Conservation (phyloP, 495 filamentous ascomycete genomes). For the Aspergillus baeticus region DNA sequence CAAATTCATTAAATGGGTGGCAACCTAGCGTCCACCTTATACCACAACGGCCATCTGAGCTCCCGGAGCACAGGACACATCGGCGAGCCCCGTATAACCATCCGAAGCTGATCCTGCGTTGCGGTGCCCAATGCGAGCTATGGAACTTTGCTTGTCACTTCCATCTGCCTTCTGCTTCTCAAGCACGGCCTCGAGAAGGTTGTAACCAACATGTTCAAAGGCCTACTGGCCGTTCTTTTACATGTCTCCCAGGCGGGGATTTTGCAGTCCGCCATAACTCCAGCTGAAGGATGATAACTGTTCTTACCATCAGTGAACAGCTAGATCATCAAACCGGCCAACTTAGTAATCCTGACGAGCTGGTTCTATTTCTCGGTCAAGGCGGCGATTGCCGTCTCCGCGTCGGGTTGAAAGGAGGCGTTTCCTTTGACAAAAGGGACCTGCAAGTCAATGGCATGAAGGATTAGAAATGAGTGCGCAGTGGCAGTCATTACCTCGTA, state of each 20-base stretch:
- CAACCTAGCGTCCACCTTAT: no score
- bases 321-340: background rate
- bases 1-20: no score
- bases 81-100: slow-evolving; percentile 16
- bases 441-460: slow-evolving; percentile 21
- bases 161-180: background rate
- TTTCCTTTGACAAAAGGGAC: slow-evolving; percentile 1
- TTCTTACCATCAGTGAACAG: background rate
- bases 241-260: background rate
- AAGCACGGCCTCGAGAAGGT: background rate
- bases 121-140: slow-evolving; percentile 10
- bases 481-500: slow-evolving; percentile 26
- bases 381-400: no score
- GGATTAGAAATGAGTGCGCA: slow-evolving; percentile 28
- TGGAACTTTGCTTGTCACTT: slow-evolving; percentile 13
- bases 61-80: slow-evolving; percentile 13
- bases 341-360: background rate
- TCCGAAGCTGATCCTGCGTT: slow-evolving; percentile 18
- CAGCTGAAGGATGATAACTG: background rate
- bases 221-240: background rate
- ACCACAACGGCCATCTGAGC: no score
- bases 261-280: background rate
- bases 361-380: background rate
- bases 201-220: background rate
- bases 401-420: no score